phyloP scores from a whole-genome alignment of 441 rosid species.

The Corymbia calophylla region DNA sequence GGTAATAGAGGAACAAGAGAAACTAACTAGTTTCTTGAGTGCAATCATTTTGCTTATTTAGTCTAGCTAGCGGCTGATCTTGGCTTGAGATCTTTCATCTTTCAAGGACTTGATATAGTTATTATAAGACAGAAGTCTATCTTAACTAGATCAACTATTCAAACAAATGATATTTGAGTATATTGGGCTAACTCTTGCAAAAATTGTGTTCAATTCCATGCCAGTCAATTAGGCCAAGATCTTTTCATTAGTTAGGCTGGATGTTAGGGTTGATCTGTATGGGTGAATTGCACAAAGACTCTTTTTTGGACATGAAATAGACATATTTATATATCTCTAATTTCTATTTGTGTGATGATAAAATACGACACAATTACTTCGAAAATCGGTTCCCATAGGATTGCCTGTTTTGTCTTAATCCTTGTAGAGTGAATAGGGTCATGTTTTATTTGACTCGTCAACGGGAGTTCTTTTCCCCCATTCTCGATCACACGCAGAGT shows the following conservation, averaged over 20 bases:
- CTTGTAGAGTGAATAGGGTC: not conserved
- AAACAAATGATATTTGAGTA: not conserved
- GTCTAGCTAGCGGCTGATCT: not conserved
- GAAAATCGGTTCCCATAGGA: accelerated
- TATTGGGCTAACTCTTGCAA: not conserved
- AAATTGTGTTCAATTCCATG: not conserved
- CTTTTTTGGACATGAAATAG: not conserved
- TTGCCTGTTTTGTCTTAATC: not conserved
- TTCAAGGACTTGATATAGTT: not conserved
- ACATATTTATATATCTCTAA: not conserved
- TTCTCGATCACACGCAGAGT: too few species aligned
- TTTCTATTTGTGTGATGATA: not conserved
- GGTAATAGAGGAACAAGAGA: too few species aligned
- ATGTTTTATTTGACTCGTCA: not conserved
- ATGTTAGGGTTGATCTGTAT: too few species aligned
- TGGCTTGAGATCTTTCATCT: not conserved
- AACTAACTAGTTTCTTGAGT: too few species aligned
- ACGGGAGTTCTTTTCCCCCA: too few species aligned
- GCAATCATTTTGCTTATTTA: not conserved
- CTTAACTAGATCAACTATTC: not conserved
- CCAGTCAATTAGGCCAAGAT: not conserved
- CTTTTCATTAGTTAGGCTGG: too few species aligned
- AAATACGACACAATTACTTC: not conserved
- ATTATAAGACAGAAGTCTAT: not conserved
- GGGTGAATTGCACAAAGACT: not conserved